These are phyloP conservation scores for Stagonosporopsis cucurbitacearum DNA, from an alignment of 2,329 filamentous ascomycete species.

Conservation along the genomic window DNA sequence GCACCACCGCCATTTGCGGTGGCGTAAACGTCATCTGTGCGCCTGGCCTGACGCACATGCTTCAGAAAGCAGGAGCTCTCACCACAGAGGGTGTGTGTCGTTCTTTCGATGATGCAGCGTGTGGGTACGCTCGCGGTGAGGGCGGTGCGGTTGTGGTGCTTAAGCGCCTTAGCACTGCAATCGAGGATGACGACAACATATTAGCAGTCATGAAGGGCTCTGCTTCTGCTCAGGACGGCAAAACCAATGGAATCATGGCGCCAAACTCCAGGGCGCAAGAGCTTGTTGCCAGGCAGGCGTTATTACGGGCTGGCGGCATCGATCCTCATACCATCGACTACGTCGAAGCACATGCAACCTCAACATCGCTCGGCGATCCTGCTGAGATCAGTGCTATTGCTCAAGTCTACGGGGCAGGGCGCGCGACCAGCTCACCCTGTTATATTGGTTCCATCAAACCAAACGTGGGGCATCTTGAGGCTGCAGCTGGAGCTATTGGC, in stretches of 20 bases:
- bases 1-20: conserved; percentile 24
- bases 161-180: conserved; percentile 35
- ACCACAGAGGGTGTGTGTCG: conserved; percentile 39
- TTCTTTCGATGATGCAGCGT: conserved; percentile 42
- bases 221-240: conserved; percentile 42
- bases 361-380: conserved; percentile 59
- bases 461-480: conserved; percentile 54
- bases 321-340: conserved; percentile 20
- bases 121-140: conserved; percentile 44
- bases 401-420: conserved; percentile 14
- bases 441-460: conserved; percentile 36
- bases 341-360: conserved; percentile 53
- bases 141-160: conserved; percentile 41
- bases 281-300: conserved; percentile 28
- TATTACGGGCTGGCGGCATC: conserved; percentile 10
- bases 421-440: conserved; percentile 7
- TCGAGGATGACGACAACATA: conserved; percentile 39
- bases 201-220: conserved; percentile 39
- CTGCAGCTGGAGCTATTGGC: conserved; percentile 46
- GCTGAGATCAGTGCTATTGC: conserved; percentile 29
- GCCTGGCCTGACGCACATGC: conserved; percentile 43
- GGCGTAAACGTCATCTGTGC: conserved; percentile 45
- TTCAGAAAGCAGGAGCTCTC: conserved; percentile 38
- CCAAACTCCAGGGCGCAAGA: conserved; percentile 44
- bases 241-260: conserved; percentile 46